Evolutionary conservation across 345 rosid species (phyloP).

Genomic region (Kandelia obovata): DNA sequence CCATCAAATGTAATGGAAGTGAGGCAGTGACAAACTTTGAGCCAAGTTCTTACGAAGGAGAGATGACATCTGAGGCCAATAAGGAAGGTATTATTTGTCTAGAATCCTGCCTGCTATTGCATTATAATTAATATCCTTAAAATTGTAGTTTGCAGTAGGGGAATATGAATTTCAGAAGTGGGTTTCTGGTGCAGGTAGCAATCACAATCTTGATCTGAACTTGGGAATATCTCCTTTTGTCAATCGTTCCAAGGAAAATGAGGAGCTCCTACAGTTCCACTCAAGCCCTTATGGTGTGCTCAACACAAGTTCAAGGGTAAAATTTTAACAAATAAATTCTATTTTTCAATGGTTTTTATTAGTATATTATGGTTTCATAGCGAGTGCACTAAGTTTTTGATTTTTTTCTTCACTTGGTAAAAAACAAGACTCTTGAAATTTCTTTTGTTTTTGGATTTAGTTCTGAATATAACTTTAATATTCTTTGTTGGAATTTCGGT

Average conservation of each 20-base stretch:
- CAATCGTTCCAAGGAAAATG: conserved; percentile 44
- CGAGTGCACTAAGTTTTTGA: background rate
- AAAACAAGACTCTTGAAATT: too few relatives aligned
- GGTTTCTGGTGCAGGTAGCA: conserved; percentile 30
- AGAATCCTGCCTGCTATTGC: background rate
- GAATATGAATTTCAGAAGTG: conserved; percentile 2
- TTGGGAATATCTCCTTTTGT: conserved; percentile 65
- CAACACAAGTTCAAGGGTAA: conserved; percentile 50
- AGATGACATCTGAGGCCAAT: conserved; percentile 40
- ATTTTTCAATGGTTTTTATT: background rate
- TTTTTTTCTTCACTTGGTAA: background rate
- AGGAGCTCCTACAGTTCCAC: conserved; percentile 37
- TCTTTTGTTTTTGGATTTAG: too few relatives aligned
- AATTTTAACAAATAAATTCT: background rate
- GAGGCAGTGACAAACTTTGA: conserved; percentile 37
- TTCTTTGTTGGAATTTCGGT: background rate
- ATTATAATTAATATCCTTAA: conserved; percentile 1
- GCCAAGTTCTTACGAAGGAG: conserved; percentile 64
- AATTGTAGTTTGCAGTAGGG: background rate
- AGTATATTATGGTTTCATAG: background rate
- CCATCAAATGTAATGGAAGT: conserved; percentile 47
- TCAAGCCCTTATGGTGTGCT: conserved; percentile 30
- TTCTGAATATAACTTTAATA: too few relatives aligned
- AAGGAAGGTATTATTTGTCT: conserved; percentile 46
- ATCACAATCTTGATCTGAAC: conserved; percentile 65